phyloP scores from a whole-genome alignment of 2,329 filamentous ascomycete species.

The Xylariaceae sp. region DNA sequence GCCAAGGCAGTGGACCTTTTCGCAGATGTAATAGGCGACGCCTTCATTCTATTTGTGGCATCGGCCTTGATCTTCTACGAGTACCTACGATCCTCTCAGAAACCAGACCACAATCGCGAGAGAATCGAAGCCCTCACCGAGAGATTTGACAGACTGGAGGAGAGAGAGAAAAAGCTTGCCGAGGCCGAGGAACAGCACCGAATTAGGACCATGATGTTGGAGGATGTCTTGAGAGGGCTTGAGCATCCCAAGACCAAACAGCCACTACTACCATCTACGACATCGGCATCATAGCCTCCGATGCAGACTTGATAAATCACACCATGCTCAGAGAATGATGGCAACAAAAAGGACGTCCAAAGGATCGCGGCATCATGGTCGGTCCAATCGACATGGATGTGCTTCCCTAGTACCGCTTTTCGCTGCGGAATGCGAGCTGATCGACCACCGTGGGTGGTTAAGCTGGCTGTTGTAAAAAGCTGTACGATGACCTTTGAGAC shows the following conservation, averaged over 20 bases:
- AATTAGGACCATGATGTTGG: constrained; percentile 49
- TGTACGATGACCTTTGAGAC: no score
- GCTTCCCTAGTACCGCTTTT: no score
- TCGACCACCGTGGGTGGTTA: no score
- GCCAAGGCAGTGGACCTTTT: constrained; percentile 65
- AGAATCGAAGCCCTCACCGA: constrained; percentile 49
- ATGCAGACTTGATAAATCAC: constrained; percentile 9
- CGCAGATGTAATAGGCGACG: constrained; percentile 62
- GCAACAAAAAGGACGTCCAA: neutral
- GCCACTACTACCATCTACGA: constrained; percentile 44
- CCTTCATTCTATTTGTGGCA: constrained; percentile 61
- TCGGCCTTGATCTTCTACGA: constrained; percentile 59
- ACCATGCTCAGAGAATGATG: neutral
- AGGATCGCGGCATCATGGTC: neutral
- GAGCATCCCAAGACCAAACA: constrained; percentile 57
- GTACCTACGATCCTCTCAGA: constrained; percentile 56
- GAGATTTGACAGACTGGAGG: constrained; percentile 49
- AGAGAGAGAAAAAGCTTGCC: constrained; percentile 49
- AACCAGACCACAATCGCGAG: constrained; percentile 57
- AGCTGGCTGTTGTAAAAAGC: no score
- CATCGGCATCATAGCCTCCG: constrained; percentile 22
- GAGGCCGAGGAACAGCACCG: constrained; percentile 45
- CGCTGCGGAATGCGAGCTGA: no score
- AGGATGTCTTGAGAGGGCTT: constrained; percentile 50
- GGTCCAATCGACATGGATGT: neutral